A percentile compares a stretch with the other conserved stretches of the same genome.
Evolutionary conservation across 352 stramenopile species (phyloP).

Genomic region (Phytophthora colocasiae): DNA sequence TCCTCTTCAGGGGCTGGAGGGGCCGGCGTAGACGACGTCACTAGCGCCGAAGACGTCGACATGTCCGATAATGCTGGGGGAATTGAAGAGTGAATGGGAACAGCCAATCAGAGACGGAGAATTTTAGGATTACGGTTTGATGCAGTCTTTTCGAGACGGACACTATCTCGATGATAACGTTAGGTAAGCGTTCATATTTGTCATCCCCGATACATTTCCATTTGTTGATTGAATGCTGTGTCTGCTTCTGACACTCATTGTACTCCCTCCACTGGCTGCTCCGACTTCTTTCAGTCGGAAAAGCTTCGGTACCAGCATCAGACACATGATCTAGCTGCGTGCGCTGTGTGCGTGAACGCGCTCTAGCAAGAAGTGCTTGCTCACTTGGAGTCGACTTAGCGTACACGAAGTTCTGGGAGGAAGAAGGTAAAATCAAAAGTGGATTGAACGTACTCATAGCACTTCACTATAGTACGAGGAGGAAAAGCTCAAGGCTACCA

Average conservation of each 20-base stretch:
- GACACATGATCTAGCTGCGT: too few relatives aligned
- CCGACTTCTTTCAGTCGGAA: conserved; percentile 42
- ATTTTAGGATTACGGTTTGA: conserved; percentile 5
- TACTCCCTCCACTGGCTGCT: not conserved
- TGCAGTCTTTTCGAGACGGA: not conserved
- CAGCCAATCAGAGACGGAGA: conserved; percentile 20
- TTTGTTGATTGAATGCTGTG: not conserved
- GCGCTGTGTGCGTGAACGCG: too few relatives aligned
- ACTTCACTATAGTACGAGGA: too few relatives aligned
- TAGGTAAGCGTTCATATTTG: conserved; percentile 6
- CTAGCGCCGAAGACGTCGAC: conserved; percentile 71
- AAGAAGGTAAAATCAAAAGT: too few relatives aligned
- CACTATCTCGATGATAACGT: too few relatives aligned
- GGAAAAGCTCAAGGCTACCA: too few relatives aligned
- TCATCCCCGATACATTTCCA: not conserved
- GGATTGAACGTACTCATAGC: too few relatives aligned
- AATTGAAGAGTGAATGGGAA: conserved; percentile 27
- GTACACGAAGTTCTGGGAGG: too few relatives aligned
- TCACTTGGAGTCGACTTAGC: too few relatives aligned
- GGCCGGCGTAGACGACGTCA: conserved; percentile 31
- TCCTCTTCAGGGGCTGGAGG: conserved; percentile 50
- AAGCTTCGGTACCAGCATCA: conserved; percentile 57
- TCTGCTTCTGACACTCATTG: conserved; percentile 2
- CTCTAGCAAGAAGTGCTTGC: too few relatives aligned
- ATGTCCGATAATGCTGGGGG: conserved; percentile 32